These are phyloP conservation scores for Penicillium sp. DNA, from an alignment of 2,329 filamentous ascomycete species.

Conservation along the genomic window DNA sequence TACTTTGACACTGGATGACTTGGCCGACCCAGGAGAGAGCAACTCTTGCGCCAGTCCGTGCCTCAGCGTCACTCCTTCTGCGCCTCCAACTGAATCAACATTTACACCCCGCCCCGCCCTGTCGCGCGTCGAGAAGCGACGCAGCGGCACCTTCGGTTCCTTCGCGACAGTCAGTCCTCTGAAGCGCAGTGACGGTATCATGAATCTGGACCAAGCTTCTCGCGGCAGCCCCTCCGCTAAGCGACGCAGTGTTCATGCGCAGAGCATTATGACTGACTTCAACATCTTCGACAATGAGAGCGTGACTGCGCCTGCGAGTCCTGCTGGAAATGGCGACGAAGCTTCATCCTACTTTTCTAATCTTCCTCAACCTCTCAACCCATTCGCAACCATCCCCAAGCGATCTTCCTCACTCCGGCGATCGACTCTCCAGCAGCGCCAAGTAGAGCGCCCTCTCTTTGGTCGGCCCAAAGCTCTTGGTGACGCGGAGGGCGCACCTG, in stretches of 20 bases:
- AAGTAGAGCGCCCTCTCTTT: conserved; percentile 65
- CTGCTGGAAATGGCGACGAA: conserved; percentile 30
- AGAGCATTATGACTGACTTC: conserved; percentile 64
- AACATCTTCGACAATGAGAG: conserved; percentile 70
- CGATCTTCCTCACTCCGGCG: conserved; percentile 77
- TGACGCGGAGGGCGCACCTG: conserved; percentile 56
- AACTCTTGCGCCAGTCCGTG: conserved; percentile 23
- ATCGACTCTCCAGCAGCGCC: conserved; percentile 84
- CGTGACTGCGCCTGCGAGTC: conserved; percentile 29
- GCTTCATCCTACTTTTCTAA: conserved; percentile 22
- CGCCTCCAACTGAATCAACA: conserved; percentile 22
- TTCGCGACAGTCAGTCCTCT: conserved; percentile 72
- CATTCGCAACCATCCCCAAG: conserved; percentile 61
- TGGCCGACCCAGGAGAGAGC: conserved; percentile 27
- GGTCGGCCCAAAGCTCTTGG: conserved; percentile 36
- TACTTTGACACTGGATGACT: conserved; percentile 34
- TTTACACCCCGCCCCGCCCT: conserved; percentile 40
- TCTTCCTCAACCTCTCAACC: conserved; percentile 46
- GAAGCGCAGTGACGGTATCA: conserved; percentile 87
- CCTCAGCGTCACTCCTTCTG: conserved; percentile 43
- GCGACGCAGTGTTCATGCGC: conserved; percentile 80
- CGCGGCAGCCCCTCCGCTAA: conserved; percentile 87
- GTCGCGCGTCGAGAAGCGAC: conserved; percentile 52
- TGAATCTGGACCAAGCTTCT: conserved; percentile 79
- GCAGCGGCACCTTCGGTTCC: conserved; percentile 50